phyloP scores from a whole-genome alignment of 163 green algal species.

The Volvox carteri region DNA sequence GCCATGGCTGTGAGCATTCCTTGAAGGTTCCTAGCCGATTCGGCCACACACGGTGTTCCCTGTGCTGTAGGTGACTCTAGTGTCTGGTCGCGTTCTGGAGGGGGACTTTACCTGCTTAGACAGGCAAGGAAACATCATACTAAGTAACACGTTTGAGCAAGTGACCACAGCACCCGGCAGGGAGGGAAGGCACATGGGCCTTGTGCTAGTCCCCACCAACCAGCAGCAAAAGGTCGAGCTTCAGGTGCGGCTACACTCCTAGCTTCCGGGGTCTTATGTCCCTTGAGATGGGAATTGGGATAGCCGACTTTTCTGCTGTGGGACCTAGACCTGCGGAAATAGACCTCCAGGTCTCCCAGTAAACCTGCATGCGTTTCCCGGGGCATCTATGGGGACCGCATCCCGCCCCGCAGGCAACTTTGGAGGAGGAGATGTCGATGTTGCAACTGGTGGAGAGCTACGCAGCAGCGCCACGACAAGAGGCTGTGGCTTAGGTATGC shows the following conservation, averaged over 20 bases:
- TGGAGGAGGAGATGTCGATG: slow-evolving; percentile 54
- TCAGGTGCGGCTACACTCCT: slow-evolving; percentile 55
- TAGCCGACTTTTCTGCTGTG: too few relatives aligned
- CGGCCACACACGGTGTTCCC: background rate
- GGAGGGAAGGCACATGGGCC: slow-evolving; percentile 71
- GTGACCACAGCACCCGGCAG: slow-evolving; percentile 27
- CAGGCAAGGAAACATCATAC: slow-evolving; percentile 89
- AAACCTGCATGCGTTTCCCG: background rate
- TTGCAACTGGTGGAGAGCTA: slow-evolving; percentile 44
- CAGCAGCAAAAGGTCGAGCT: slow-evolving; percentile 67
- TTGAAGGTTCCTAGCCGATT: too few relatives aligned
- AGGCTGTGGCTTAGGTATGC: background rate
- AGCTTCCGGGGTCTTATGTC: too few relatives aligned
- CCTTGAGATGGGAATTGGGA: too few relatives aligned
- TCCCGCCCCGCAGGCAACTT: background rate
- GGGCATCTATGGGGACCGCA: too few relatives aligned
- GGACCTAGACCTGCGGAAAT: too few relatives aligned
- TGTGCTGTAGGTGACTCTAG: slow-evolving; percentile 13
- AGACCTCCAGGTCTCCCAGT: too few relatives aligned
- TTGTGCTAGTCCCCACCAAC: slow-evolving; percentile 74
- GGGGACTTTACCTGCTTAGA: slow-evolving; percentile 88
- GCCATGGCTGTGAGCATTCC: too few relatives aligned
- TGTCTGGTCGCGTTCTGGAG: slow-evolving; percentile 22
- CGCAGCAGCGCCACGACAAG: background rate
- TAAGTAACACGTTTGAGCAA: slow-evolving; percentile 75